Percentiles rank a stretch among this genome's conserved stretches.
Evolutionary conservation across 768 basidiomycete species (phyloP).

Genomic region (Panaeolus papilionaceus): DNA sequence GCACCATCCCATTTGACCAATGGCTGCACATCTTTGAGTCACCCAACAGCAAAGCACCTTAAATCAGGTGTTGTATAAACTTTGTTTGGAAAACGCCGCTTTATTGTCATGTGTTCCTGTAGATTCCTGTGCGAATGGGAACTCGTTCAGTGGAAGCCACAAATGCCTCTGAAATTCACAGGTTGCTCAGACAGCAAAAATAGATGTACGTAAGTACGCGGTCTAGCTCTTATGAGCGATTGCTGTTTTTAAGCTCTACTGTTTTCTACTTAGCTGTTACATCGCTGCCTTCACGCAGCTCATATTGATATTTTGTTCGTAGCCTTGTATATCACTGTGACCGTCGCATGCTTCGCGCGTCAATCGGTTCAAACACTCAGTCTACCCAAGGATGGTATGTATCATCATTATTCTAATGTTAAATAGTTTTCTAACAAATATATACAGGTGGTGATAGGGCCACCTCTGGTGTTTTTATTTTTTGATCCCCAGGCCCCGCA

Average conservation of each 20-base stretch:
- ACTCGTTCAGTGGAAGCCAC: neutral
- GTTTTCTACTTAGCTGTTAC: neutral
- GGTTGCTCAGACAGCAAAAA: neutral
- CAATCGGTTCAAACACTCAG: neutral
- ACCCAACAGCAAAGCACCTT: neutral
- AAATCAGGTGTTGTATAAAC: neutral
- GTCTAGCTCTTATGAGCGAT: slow-evolving; percentile 1
- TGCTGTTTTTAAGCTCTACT: neutral
- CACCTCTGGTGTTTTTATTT: neutral
- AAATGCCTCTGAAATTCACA: slow-evolving; percentile 3
- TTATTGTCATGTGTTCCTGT: slow-evolving; percentile 6
- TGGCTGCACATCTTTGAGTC: neutral
- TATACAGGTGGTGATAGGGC: slow-evolving; percentile 3
- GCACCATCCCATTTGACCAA: neutral
- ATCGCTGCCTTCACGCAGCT: neutral
- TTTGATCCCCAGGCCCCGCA: neutral
- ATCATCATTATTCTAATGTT: neutral
- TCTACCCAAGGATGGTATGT: neutral
- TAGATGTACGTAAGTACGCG: neutral
- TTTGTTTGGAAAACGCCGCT: neutral
- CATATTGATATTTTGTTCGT: neutral
- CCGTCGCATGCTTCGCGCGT: neutral
- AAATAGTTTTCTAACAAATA: slow-evolving; percentile 3
- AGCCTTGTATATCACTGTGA: neutral
- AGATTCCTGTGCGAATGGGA: neutral